phyloP scores from a whole-genome alignment of 1,139 yeast genomes.

The Suhomyces panamericanus region DNA sequence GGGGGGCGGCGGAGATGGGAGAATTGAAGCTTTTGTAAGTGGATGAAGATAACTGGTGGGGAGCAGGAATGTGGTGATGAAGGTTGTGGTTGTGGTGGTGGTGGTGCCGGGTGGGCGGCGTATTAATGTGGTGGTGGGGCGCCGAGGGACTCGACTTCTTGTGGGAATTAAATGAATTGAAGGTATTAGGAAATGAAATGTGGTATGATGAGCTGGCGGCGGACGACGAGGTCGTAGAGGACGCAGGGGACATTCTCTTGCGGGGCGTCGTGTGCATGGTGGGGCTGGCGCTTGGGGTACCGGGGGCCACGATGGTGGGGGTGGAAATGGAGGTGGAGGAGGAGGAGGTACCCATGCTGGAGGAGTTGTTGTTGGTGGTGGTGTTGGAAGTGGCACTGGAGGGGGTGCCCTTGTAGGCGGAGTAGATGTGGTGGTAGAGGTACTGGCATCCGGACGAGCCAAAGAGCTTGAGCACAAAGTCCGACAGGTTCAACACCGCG shows the following conservation, averaged over 20 bases:
- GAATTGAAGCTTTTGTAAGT: slow-evolving; percentile 12
- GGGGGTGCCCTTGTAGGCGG: slow-evolving; percentile 17
- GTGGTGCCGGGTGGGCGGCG: slow-evolving; percentile 12
- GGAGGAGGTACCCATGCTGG: slow-evolving; percentile 8
- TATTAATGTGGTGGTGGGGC: slow-evolving; percentile 9
- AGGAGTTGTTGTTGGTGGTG: slow-evolving; percentile 8
- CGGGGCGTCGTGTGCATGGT: slow-evolving; percentile 14
- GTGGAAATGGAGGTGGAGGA: not conserved
- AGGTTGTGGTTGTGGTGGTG: slow-evolving; percentile 6
- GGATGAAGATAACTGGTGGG: slow-evolving; percentile 10
- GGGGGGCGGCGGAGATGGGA: slow-evolving; percentile 9
- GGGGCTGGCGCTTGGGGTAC: slow-evolving; percentile 12
- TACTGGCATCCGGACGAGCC: slow-evolving; percentile 38
- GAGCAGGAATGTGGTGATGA: slow-evolving; percentile 12
- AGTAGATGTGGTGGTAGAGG: slow-evolving; percentile 25
- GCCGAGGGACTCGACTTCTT: slow-evolving; percentile 8
- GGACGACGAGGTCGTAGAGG: slow-evolving; percentile 11
- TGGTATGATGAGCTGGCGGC: not conserved
- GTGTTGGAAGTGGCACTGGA: too few relatives aligned
- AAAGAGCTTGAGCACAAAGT: slow-evolving; percentile 34
- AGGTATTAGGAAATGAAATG: slow-evolving; percentile 5
- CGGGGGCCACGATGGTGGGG: not conserved
- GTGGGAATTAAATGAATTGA: slow-evolving; percentile 10
- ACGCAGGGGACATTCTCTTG: slow-evolving; percentile 15
- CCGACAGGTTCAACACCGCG: slow-evolving; percentile 35